Evolutionary conservation across 1,284 basidiomycete genomes (phyloP), one percentile per base, ranked within the genome.

Genomic region (Ganoderma meredithae): DNA sequence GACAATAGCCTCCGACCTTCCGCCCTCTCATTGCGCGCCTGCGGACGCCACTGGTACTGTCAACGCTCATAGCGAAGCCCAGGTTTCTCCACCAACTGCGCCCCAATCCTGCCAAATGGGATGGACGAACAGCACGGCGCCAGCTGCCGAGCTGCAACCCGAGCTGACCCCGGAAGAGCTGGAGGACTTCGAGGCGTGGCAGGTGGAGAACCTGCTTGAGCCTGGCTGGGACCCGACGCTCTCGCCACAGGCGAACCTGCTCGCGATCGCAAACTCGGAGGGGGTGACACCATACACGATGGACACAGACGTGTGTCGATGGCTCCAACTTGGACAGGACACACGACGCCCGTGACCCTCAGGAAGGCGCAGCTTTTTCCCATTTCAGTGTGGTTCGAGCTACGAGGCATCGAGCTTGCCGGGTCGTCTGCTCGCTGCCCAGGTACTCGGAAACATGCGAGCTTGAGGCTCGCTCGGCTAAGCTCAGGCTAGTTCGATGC

Each of bases 151-250:
- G 8, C 44, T 47, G 36, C 36, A 36, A 36, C 36, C 36, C n/a
- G 17, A 47, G 44, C 39, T 41, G 4, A 60, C 39, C 4, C 58
- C 58, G 1, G 39, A n/a, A 40, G 58, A 60, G 10, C 17, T 41
- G 33, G 63, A 60, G 1, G 66, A 43, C 36, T 33, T 40, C 40
- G 61, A 68, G 25, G 69, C 67, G 49, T 39, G 60, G 66, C 64
- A 70, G 44, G 69, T 70, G 64, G 66, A 63, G 41, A 58, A 22
- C 25, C 60, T 70, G 49, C 59, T 70, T 52, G 39, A 47, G 12
- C 58, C 63, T 12, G 10, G 27, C 12, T 41, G 58, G 58, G 58
- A 60, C 39, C 22, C 39, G 36, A 13, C n/a, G n/a, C 58, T 60
- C n/a, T 7, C 36, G 39, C 39, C 58, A 12, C 58, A 60, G 17